Base-by-base conservation (phyloP, 2,329 filamentous ascomycete species). In the Sporothrix curviconia region DNA sequence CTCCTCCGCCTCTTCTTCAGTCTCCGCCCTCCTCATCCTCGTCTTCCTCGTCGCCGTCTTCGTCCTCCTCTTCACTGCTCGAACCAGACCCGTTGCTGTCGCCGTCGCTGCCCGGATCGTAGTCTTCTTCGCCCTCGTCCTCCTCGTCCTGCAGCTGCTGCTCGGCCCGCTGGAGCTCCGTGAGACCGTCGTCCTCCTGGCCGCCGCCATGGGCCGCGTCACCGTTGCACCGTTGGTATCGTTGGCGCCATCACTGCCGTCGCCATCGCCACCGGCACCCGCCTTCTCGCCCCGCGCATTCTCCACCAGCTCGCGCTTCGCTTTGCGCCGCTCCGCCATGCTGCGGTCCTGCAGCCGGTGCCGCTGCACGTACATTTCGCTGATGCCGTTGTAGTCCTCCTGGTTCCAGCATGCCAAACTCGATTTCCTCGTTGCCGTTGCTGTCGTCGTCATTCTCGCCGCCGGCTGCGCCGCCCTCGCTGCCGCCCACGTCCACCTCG, bases 321-420 rank as follows among this genome's bases (percentile, higher is more conserved):
- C 85, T 65, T 84, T 84, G 53, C 85, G 72, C 66, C 82, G 79
- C 66, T 87, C 84, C 0, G 84, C 84, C 82, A 88, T 83, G 65
- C 84, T 87, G 59, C 82, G 75, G 65, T 88, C 84, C 60, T 86
- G 81, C 25, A 88, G 74, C 0, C 79, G 75, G 62, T 87, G 79
- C 9, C 76, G 76, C 64, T 79, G 78, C 47, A 87, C 76, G 64
- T 85, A 88, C n/a, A 66, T 67, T 61, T 80, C 77, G 64, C 86
- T 82, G 60, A 88, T 87, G 22, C 78, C 80, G 4, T 71, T 73
- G 60, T 85, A 87, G 65, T 88, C 83, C 62, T 83, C 82, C 69
- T 88, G 84, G 64, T 88, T n/a, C 85, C 17, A 88, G 68, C 85
- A 87, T 87, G 37, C 76, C 76, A 61, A 87, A 87, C 66, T 87